Percentiles rank a stretch among this genome's conserved stretches.
Conservation (phyloP, 306 rosid species). For the Sophora flavescens region DNA sequence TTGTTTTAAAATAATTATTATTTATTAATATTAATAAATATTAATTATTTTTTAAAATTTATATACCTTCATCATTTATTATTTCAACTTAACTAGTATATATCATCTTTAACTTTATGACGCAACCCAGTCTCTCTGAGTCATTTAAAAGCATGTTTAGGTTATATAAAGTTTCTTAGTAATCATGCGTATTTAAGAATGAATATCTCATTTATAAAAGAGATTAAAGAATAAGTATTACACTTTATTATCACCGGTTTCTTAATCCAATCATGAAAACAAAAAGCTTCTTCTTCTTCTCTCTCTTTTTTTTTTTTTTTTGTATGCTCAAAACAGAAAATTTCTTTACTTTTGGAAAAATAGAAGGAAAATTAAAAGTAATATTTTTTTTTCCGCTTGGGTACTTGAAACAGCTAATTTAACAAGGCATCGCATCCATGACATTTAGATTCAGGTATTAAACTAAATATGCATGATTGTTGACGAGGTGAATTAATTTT, state of each 20-base stretch:
- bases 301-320: no score
- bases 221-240: background rate
- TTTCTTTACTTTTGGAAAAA: background rate
- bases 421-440: background rate
- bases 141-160: background rate
- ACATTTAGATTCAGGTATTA: slow-evolving; percentile 34
- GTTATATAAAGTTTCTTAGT: background rate
- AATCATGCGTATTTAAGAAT: background rate
- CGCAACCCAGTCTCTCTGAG: background rate
- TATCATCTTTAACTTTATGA: background rate
- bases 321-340: background rate
- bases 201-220: background rate
- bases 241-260: background rate
- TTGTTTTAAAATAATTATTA: no score
- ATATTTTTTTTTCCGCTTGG: background rate
- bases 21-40: no score
- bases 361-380: background rate
- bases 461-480: background rate
- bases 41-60: no score
- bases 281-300: no score
- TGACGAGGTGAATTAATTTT: slow-evolving; percentile 23
- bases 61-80: no score
- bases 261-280: background rate
- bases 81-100: no score
- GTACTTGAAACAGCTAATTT: background rate